Conservation (phyloP, 768 basidiomycete genomes). For the Sutorius australiensis region DNA sequence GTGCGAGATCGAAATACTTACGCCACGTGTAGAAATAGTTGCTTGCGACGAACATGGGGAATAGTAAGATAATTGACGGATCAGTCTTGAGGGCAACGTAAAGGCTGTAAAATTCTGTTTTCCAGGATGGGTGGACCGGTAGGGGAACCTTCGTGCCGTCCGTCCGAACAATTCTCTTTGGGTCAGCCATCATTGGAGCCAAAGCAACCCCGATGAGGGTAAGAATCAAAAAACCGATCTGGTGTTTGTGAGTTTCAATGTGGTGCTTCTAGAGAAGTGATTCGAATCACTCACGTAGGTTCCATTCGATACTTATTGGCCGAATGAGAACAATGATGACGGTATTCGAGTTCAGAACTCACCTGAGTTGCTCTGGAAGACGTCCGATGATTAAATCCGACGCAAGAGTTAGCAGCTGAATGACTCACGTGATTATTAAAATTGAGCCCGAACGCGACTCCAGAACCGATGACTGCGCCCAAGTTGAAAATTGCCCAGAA, state of each 20-base stretch:
- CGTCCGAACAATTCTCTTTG: constrained; percentile 65
- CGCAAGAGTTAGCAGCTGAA: not conserved
- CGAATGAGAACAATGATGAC: constrained; percentile 1
- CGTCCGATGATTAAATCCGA: not conserved
- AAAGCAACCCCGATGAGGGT: constrained; percentile 65
- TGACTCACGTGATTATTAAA: constrained; percentile 53
- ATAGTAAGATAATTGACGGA: constrained; percentile 66
- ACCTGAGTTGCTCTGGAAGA: constrained; percentile 30
- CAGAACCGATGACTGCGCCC: constrained; percentile 74
- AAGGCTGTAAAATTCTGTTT: constrained; percentile 65
- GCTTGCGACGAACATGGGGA: constrained; percentile 83
- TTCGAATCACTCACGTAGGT: constrained; percentile 57
- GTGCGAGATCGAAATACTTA: constrained; percentile 32
- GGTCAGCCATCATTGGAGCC: constrained; percentile 69
- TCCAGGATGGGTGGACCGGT: constrained; percentile 72
- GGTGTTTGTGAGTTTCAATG: not conserved
- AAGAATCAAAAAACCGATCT: constrained; percentile 76
- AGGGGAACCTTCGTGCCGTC: constrained; percentile 68
- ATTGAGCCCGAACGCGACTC: constrained; percentile 71
- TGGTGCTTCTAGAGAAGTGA: not conserved
- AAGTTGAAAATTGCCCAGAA: constrained; percentile 87
- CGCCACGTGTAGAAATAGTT: constrained; percentile 90
- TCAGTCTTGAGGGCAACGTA: constrained; percentile 67
- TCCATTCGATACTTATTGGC: constrained; percentile 54
- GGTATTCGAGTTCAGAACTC: constrained; percentile 1